Percentiles rank a stretch among this genome's conserved stretches.
Evolutionary conservation across 2,329 filamentous ascomycete species (phyloP).

Genomic region (Colletotrichum chrysophilum): DNA sequence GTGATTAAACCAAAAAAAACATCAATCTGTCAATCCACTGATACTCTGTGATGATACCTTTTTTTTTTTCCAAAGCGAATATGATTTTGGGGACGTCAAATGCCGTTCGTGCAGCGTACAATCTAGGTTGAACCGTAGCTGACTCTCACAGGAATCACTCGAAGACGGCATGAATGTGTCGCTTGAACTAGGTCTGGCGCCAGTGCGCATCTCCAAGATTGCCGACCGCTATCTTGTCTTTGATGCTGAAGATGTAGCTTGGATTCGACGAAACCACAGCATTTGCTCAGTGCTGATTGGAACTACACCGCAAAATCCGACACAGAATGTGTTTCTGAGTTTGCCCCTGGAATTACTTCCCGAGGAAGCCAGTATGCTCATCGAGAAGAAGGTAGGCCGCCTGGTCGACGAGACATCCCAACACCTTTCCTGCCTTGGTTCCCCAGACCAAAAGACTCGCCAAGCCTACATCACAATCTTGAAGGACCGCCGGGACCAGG

Average conservation of each 20-base stretch:
- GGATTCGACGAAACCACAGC: constrained; percentile 79
- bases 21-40: constrained; percentile 66
- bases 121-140: background rate
- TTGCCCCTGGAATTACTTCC: constrained; percentile 88
- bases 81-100: background rate
- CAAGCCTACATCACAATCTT: constrained; percentile 68
- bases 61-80: constrained; percentile 39
- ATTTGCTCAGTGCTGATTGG: constrained; percentile 88
- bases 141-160: background rate
- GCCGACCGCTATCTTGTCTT: constrained; percentile 87
- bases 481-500: constrained; percentile 45
- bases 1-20: constrained; percentile 52
- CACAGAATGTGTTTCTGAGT: constrained; percentile 93
- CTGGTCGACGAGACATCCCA: constrained; percentile 79
- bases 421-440: constrained; percentile 69
- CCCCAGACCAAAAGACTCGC: constrained; percentile 62
- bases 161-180: background rate
- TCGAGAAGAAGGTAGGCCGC: constrained; percentile 77
- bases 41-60: constrained; percentile 46
- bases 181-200: constrained; percentile 34
- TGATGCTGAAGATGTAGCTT: constrained; percentile 79
- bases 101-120: background rate
- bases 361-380: constrained; percentile 84
- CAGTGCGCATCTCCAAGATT: constrained; percentile 81
- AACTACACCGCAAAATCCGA: constrained; percentile 87